Percentiles rank a stretch among this genome's conserved stretches.
These are phyloP conservation scores for Eimeria nieschulzi DNA, from an alignment of 169 alveolate genomes.

Conservation along the genomic window DNA sequence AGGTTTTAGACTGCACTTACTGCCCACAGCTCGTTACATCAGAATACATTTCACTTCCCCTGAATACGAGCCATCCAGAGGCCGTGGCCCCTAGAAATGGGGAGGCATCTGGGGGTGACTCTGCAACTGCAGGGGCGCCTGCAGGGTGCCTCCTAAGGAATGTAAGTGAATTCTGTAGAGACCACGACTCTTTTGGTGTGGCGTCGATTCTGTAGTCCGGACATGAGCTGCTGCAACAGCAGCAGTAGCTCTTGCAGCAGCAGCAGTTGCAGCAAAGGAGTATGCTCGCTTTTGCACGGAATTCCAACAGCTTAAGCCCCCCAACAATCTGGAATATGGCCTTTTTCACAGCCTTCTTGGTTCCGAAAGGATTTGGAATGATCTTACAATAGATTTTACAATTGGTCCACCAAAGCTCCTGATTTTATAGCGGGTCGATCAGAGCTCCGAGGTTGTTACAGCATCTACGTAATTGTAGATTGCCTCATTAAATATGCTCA, in stretches of 20 bases:
- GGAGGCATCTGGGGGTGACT: too few relatives aligned
- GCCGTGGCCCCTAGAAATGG: too few relatives aligned
- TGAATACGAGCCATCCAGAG: too few relatives aligned
- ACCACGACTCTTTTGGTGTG: too few relatives aligned
- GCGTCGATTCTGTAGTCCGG: background rate
- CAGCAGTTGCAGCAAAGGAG: constrained; percentile 4
- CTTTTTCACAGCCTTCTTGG: background rate
- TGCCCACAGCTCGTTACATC: too few relatives aligned
- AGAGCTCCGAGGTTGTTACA: background rate
- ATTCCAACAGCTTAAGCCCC: background rate
- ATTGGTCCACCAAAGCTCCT: background rate
- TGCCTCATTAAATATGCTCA: background rate
- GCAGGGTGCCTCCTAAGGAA: too few relatives aligned
- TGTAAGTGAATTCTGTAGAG: background rate
- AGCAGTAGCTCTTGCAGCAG: background rate
- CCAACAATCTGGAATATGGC: too few relatives aligned
- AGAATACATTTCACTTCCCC: too few relatives aligned
- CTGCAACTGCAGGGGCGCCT: too few relatives aligned
- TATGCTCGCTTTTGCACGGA: background rate
- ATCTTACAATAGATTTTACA: background rate
- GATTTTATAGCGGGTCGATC: background rate
- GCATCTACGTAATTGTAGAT: background rate
- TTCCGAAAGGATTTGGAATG: background rate
- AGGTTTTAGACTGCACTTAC: too few relatives aligned
- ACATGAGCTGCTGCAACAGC: background rate